Evolutionary conservation across 225 moss, liverwort and hornwort species (phyloP).

Genomic region (Antitrichia curtipendula): DNA sequence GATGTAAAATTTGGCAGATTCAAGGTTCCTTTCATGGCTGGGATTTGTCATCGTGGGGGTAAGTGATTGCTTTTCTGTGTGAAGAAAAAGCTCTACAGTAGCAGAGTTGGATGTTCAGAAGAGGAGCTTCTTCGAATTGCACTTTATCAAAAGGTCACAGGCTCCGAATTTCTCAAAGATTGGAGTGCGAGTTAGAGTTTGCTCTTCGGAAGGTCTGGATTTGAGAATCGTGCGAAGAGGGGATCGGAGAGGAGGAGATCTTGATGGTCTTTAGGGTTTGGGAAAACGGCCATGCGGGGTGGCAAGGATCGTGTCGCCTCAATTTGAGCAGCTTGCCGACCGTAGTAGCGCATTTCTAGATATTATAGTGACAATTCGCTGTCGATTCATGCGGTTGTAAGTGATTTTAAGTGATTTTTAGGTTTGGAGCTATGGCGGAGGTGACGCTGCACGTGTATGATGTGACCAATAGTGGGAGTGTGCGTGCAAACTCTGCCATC

Average conservation of each 20-base stretch:
- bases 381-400: not conserved
- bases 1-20: not conserved
- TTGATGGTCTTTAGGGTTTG: not conserved
- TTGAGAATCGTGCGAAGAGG: not conserved
- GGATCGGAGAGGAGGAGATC: not conserved
- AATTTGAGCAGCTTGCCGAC: not conserved
- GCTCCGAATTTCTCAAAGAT: not conserved
- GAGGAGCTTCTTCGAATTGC: not conserved
- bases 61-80: not conserved
- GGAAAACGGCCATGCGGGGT: not conserved
- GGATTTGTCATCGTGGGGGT: not conserved
- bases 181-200: not conserved
- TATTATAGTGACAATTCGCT: not conserved
- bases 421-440: constrained; percentile 44
- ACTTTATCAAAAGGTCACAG: not conserved
- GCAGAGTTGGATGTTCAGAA: not conserved
- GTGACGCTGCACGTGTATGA: constrained; percentile 87
- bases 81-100: not conserved
- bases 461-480: constrained; percentile 76
- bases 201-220: not conserved
- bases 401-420: not conserved
- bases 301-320: not conserved
- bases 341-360: not conserved
- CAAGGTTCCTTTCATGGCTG: not conserved
- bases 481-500: constrained; percentile 67